Evolutionary conservation across 345 rosid genomes (phyloP).

Genomic region (Citrus sinensis): DVS_A1.0 CM039167.1:9586001-9586500

Average conservation of each 20-base stretch:
- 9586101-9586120: conserved; percentile 47
- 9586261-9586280: conserved; percentile 6
- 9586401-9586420: neutral
- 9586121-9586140: conserved; percentile 12
- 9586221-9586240: conserved; percentile 64
- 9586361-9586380: neutral
- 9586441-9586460: neutral
- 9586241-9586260: conserved; percentile 17
- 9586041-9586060: conserved; percentile 70
- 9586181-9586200: conserved; percentile 95
- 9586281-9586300: neutral
- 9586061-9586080: conserved; percentile 73
- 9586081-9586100: conserved; percentile 79
- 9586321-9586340: neutral
- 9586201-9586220: conserved; percentile 66
- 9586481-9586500: neutral
- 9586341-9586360: neutral
- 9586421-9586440: neutral
- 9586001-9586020: conserved; percentile 31
- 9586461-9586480: neutral
- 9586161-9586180: conserved; percentile 54
- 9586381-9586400: neutral
- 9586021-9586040: conserved; percentile 27
- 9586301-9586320: neutral
- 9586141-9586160: conserved; percentile 11